These are phyloP conservation scores for Calonectria leucothoes DNA, from an alignment of 2,329 filamentous ascomycete species.

Conservation along the genomic window DNA sequence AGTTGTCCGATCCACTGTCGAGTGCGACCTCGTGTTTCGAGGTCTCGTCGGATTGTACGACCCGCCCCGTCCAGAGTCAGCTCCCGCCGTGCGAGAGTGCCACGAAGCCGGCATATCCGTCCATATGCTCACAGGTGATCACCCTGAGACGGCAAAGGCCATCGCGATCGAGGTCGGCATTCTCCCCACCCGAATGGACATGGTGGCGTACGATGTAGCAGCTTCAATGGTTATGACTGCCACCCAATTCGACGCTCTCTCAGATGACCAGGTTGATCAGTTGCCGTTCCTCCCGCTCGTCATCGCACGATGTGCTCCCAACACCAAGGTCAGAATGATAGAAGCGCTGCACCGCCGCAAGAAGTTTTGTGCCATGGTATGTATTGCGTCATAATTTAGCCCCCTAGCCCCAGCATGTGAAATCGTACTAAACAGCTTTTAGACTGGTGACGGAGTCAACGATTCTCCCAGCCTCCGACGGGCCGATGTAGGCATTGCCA, in stretches of 20 bases:
- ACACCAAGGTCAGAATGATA: slow-evolving; percentile 82
- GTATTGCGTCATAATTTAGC: slow-evolving; percentile 14
- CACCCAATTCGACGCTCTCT: slow-evolving; percentile 73
- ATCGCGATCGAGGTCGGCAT: slow-evolving; percentile 75
- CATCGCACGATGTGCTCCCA: slow-evolving; percentile 76
- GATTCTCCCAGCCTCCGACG: slow-evolving; percentile 77
- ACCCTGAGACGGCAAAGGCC: slow-evolving; percentile 72
- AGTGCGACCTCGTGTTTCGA: slow-evolving; percentile 72
- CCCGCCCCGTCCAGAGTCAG: slow-evolving; percentile 76
- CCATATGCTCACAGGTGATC: slow-evolving; percentile 78
- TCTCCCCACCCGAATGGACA: slow-evolving; percentile 62
- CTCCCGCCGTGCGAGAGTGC: slow-evolving; percentile 67
- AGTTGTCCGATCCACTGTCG: slow-evolving; percentile 62
- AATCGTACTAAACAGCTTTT: slow-evolving; percentile 4
- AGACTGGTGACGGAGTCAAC: slow-evolving; percentile 79
- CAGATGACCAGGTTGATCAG: slow-evolving; percentile 71
- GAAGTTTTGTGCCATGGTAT: slow-evolving; percentile 73
- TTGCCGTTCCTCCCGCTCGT: slow-evolving; percentile 75
- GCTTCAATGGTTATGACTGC: slow-evolving; percentile 75
- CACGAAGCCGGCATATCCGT: slow-evolving; percentile 73
- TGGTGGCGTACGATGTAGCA: slow-evolving; percentile 66
- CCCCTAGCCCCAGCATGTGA: background rate
- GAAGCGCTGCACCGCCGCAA: slow-evolving; percentile 76
- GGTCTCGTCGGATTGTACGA: slow-evolving; percentile 81
- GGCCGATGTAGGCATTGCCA: slow-evolving; percentile 78